Evolutionary conservation across 257 asterid species (phyloP).

Genomic region (Euphrasia confusa): DNA sequence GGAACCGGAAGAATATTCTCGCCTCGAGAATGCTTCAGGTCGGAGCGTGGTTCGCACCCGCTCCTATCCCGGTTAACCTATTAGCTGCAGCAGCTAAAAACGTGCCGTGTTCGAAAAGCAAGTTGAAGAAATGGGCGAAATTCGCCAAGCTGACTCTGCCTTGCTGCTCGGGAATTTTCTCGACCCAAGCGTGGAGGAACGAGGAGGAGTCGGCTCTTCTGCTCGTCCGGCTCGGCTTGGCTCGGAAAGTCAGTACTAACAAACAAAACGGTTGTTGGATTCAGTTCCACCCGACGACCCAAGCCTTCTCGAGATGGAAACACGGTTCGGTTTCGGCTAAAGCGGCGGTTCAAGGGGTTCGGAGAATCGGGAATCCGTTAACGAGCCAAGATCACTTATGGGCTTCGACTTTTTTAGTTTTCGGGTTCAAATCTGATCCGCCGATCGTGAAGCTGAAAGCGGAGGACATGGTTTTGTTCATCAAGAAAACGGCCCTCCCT

Average conservation of each 20-base stretch:
- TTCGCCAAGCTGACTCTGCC: constrained; percentile 41
- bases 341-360: constrained; percentile 58
- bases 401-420: constrained; percentile 79
- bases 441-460: constrained; percentile 76
- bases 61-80: constrained; percentile 55
- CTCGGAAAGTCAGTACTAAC: constrained; percentile 46
- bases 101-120: constrained; percentile 43
- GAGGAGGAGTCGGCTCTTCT: constrained; percentile 76
- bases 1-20: constrained; percentile 38
- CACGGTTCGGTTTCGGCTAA: constrained; percentile 45
- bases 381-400: constrained; percentile 57
- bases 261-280: constrained; percentile 64
- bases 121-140: constrained; percentile 46
- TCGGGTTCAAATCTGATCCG: constrained; percentile 79
- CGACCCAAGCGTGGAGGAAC: constrained; percentile 53
- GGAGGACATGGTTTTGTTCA: constrained; percentile 59
- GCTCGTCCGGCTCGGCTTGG: constrained; percentile 59
- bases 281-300: constrained; percentile 75
- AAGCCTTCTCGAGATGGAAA: constrained; percentile 42
- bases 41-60: constrained; percentile 79
- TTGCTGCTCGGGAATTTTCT: constrained; percentile 44
- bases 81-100: constrained; percentile 62
- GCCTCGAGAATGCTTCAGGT: constrained; percentile 68
- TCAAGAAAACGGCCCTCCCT: constrained; percentile 65
- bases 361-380: constrained; percentile 41